phyloP scores from a whole-genome alignment of 2,329 filamentous ascomycete genomes.

The Alternaria tenuissima region DNA sequence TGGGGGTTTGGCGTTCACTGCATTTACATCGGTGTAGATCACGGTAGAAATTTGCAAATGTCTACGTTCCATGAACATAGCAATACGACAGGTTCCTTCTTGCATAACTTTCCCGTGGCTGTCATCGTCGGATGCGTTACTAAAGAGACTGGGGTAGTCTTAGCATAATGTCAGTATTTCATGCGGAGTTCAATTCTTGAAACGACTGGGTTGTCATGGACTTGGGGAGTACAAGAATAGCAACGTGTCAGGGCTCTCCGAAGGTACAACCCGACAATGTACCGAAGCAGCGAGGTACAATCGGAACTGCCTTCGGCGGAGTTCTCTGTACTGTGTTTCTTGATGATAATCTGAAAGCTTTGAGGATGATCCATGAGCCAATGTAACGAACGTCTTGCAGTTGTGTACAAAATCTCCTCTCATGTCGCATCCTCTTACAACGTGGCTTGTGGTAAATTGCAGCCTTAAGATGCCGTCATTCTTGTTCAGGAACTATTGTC shows the following conservation, averaged over 20 bases:
- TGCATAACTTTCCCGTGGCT: neutral
- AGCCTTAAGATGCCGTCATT: neutral
- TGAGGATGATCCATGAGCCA: neutral
- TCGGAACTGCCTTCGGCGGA: neutral
- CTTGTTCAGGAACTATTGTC: neutral
- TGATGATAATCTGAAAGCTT: neutral
- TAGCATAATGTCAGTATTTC: constrained; percentile 13
- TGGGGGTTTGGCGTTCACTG: constrained; percentile 2
- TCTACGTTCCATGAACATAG: constrained; percentile 1
- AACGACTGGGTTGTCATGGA: constrained; percentile 7
- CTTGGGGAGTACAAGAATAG: constrained; percentile 4
- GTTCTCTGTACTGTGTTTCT: neutral
- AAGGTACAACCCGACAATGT: neutral
- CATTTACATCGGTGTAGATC: neutral
- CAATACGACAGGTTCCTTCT: neutral
- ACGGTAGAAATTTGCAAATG: neutral
- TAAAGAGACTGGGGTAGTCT: neutral
- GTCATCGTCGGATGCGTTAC: neutral
- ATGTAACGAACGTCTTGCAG: neutral
- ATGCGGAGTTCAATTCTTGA: constrained; percentile 10
- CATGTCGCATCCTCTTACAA: neutral
- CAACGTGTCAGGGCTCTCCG: neutral
- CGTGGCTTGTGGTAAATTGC: neutral
- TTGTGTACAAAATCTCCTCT: neutral
- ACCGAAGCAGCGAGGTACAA: neutral